Evolutionary conservation across 345 rosid genomes (phyloP), one percentile per base, ranked within the genome.

Genomic region (Euphorbia pulcherrima): DNA sequence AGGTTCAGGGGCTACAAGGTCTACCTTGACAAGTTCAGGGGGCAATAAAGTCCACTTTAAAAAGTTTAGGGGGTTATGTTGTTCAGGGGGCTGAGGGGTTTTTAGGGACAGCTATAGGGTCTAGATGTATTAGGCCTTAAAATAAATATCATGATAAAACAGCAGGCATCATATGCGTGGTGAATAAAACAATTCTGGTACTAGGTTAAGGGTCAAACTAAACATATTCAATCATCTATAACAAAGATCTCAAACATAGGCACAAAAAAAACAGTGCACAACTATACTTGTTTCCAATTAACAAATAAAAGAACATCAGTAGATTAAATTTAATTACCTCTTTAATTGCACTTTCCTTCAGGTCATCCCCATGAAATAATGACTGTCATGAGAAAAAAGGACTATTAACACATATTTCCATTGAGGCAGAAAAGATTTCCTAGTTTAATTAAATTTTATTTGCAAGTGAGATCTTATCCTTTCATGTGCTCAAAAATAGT

Each of bases 341-440:
- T 69, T 85, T 79, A 75, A 90, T 93, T 64, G 83, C 94, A 78
- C 80, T 87, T 76, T 85, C 85, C 82, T 84, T 89, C 73, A 89
- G 77, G 80, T 82, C 90, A 83, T 87, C 96, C 73, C 94, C 89
- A 70, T 77, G 86, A 76, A 79, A 83, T 70, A 93, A 69, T 56
- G 95, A 85, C 98, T 93, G 88, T 57, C 75, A 79, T 41, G 58
- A 69, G 29, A 69, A 63, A 80, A 68, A 17, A 60, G 69, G n/a
- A 69, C 27, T 47, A 68, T 37, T 52, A 47, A 77, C 68, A 71
- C 48, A 75, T 29, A 28, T 41, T 58, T 47, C 56, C 28, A 56
- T 21, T 44, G 11, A 63, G 16, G 48, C 37, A 58, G 17, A 65
- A 60, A 39, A 41, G 40, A 40, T 20, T 20, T 51, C 60, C 68